Evolutionary conservation across 2,329 filamentous ascomycete species (phyloP).

Genomic region (Fusarium pseudoanthophilum): DNA sequence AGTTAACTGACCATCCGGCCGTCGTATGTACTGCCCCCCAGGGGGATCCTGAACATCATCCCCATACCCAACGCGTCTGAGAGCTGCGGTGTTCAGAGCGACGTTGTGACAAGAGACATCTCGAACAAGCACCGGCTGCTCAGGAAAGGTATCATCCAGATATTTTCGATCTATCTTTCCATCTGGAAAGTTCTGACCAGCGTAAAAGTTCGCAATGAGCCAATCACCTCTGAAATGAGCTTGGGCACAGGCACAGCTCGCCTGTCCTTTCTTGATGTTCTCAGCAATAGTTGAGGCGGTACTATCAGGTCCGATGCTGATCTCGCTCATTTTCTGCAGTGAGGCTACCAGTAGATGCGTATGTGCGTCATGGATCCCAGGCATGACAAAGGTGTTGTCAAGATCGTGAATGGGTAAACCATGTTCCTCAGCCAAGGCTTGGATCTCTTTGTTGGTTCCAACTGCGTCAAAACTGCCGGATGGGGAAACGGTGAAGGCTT

Average conservation of each 20-base stretch:
- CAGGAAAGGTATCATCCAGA: neutral
- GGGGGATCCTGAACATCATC: neutral
- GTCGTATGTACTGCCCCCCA: neutral
- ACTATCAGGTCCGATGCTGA: neutral
- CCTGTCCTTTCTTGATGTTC: neutral
- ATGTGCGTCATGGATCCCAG: neutral
- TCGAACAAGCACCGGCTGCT: neutral
- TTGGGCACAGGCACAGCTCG: neutral
- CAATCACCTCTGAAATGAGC: neutral
- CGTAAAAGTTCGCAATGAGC: neutral
- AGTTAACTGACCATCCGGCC: neutral
- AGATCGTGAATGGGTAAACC: neutral
- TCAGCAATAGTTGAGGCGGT: neutral
- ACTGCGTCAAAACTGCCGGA: neutral
- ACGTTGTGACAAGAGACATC: neutral
- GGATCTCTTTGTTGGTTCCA: neutral
- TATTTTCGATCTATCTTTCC: neutral
- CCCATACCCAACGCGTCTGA: neutral
- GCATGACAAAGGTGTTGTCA: neutral
- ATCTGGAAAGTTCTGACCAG: neutral
- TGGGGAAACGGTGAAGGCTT: neutral
- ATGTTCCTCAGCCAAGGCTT: neutral
- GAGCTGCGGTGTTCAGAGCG: neutral
- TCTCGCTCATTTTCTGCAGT: neutral
- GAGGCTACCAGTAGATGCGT: neutral